Evolutionary conservation across 495 filamentous ascomycete genomes (phyloP).

Genomic region (Penicillium silybi): DNA sequence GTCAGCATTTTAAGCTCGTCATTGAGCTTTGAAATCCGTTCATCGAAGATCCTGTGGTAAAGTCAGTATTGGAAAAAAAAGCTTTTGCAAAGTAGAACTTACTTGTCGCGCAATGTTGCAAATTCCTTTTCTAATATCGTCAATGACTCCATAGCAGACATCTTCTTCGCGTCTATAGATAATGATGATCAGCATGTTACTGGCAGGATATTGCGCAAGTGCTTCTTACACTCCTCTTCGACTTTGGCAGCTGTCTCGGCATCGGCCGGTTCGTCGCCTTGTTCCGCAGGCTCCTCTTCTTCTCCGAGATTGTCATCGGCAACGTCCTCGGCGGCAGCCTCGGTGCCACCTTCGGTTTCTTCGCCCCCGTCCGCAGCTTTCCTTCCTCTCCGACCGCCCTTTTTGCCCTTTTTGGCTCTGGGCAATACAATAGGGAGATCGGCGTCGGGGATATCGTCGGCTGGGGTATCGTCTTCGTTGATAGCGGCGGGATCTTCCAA

Average conservation of each 20-base stretch:
- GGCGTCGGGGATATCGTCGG: constrained; percentile 36
- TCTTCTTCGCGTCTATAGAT: constrained; percentile 67
- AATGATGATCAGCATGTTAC: constrained; percentile 1
- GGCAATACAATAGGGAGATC: constrained; percentile 27
- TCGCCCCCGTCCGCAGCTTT: constrained; percentile 38
- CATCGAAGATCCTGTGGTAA: constrained; percentile 70
- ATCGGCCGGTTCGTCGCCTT: constrained; percentile 39
- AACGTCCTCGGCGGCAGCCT: constrained; percentile 23
- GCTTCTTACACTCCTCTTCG: constrained; percentile 69
- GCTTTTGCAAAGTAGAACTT: constrained; percentile 22
- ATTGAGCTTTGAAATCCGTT: constrained; percentile 74
- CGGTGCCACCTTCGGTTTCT: constrained; percentile 27
- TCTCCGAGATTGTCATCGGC: constrained; percentile 39
- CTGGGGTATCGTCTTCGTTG: constrained; percentile 34
- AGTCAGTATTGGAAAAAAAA: constrained; percentile 11
- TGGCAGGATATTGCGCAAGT: background rate
- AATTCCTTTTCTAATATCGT: constrained; percentile 78
- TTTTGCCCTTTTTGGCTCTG: constrained; percentile 41
- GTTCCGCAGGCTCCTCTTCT: constrained; percentile 44
- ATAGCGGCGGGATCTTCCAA: constrained; percentile 25
- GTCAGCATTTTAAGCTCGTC: constrained; percentile 79
- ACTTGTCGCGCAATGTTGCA: constrained; percentile 81
- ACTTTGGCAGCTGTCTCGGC: constrained; percentile 35
- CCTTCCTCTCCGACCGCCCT: constrained; percentile 43
- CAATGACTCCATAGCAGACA: constrained; percentile 75